Percentiles rank a stretch among this genome's conserved stretches.
These are phyloP conservation scores for Neurospora pannonica DNA, from an alignment of 495 filamentous ascomycete species.

Conservation along the genomic window DNA sequence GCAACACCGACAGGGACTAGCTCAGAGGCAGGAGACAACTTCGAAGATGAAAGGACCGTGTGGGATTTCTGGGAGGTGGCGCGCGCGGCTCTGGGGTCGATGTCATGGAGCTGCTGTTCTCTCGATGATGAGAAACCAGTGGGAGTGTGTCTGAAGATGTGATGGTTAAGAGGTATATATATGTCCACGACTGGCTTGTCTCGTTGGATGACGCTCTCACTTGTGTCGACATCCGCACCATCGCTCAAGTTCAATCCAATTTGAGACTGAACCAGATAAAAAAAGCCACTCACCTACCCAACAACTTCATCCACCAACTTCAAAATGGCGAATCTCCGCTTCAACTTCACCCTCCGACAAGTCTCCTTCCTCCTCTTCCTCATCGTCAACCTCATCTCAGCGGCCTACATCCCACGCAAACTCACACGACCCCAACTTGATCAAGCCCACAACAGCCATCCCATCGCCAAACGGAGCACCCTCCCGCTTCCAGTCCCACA, in stretches of 20 bases:
- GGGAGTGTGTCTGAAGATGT: not conserved
- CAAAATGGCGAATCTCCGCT: not conserved
- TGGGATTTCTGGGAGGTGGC: not conserved
- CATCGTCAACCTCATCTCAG: not conserved
- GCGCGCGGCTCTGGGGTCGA: not conserved
- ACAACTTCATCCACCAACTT: not conserved
- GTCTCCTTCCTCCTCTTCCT: not conserved
- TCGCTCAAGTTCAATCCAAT: not conserved
- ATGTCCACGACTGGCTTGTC: not conserved
- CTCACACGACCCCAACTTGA: not conserved
- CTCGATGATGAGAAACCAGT: too few relatives aligned
- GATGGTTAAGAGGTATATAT: not conserved
- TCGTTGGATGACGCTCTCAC: not conserved
- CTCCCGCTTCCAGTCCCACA: not conserved
- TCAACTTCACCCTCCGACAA: not conserved
- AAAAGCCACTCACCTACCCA: not conserved
- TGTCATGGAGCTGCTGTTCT: not conserved
- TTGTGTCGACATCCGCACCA: not conserved
- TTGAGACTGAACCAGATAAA: not conserved
- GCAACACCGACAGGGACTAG: not conserved
- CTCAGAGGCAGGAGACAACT: not conserved
- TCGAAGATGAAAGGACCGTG: not conserved
- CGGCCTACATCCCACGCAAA: not conserved
- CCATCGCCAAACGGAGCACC: not conserved
- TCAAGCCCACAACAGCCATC: not conserved